Percentiles rank a stretch among this genome's conserved stretches.
These are phyloP conservation scores for Microthlaspi erraticum DNA, from an alignment of 345 rosid species.

Conservation along the genomic window DNA sequence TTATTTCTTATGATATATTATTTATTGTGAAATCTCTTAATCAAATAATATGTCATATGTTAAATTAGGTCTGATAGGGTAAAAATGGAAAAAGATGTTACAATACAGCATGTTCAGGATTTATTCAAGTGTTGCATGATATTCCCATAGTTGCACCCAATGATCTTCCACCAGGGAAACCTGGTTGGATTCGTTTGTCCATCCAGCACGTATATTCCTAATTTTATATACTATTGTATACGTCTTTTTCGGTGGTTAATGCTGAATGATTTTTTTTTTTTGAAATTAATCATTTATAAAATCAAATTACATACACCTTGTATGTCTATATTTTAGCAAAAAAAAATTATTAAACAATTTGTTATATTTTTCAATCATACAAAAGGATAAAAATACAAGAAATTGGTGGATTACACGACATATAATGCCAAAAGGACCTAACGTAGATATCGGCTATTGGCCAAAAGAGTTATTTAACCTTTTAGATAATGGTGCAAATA, in stretches of 20 bases:
- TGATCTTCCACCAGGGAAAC: neutral
- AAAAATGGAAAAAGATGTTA: constrained; percentile 27
- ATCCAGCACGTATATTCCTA: constrained; percentile 12
- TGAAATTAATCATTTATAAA: neutral
- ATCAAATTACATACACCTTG: neutral
- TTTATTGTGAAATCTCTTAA: neutral
- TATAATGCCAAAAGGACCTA: neutral
- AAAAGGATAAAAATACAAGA: constrained; percentile 1
- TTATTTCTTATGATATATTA: neutral
- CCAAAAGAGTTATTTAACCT: constrained; percentile 24
- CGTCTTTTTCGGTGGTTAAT: neutral
- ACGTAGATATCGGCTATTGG: constrained; percentile 9
- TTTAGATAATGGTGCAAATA: constrained; percentile 5
- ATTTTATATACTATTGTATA: neutral
- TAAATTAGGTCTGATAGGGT: constrained; percentile 23
- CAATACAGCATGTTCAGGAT: constrained; percentile 21
- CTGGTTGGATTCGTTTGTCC: neutral
- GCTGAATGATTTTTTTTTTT: neutral
- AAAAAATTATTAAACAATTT: neutral
- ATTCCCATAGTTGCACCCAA: neutral
- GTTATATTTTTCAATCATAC: neutral
- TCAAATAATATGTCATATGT: neutral
- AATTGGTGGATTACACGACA: constrained; percentile 22
- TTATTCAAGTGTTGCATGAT: constrained; percentile 19
- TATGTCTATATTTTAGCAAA: too few relatives aligned